Percentiles rank a stretch among this genome's conserved stretches.
Conservation (phyloP, 139 green algal genomes). For the Auxenochlorella pyrenoidosa region DNA sequence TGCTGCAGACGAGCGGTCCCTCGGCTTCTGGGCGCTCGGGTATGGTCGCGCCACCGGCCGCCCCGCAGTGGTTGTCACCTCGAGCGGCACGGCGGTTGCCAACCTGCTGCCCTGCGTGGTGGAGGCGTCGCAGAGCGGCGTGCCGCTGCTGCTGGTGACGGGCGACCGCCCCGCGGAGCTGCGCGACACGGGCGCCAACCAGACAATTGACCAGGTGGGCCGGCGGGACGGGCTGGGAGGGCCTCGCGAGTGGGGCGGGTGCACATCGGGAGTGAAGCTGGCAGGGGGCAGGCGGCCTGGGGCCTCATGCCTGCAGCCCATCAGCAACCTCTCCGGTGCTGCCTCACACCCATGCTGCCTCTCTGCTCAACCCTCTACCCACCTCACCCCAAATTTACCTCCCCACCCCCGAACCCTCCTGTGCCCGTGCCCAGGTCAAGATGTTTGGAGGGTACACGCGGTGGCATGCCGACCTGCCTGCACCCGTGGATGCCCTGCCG, state of each 20-base stretch:
- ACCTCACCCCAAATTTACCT: not conserved
- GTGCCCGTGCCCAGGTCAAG: slow-evolving; percentile 72
- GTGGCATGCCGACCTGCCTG: slow-evolving; percentile 81
- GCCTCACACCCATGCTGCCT: no score
- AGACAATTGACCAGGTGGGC: slow-evolving; percentile 92
- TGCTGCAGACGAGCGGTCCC: slow-evolving; percentile 88
- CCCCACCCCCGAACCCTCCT: no score
- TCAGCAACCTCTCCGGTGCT: not conserved
- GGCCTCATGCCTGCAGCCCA: not conserved
- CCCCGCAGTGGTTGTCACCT: slow-evolving; percentile 72
- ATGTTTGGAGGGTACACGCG: slow-evolving; percentile 93
- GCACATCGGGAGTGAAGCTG: no score
- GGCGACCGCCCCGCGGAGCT: slow-evolving; percentile 95
- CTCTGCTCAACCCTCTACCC: not conserved
- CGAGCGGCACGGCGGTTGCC: slow-evolving; percentile 94
- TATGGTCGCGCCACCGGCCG: slow-evolving; percentile 61
- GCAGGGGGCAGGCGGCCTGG: no score
- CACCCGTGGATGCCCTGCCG: slow-evolving; percentile 64
- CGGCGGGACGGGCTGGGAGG: no score
- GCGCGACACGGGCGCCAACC: slow-evolving; percentile 92
- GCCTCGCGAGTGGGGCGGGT: no score
- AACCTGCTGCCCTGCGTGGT: slow-evolving; percentile 97
- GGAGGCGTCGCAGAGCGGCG: slow-evolving; percentile 80
- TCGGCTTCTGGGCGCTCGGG: slow-evolving; percentile 97
- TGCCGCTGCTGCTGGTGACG: slow-evolving; percentile 94